Conservation (phyloP, 345 rosid species). For the Murraya koenigii region DNA sequence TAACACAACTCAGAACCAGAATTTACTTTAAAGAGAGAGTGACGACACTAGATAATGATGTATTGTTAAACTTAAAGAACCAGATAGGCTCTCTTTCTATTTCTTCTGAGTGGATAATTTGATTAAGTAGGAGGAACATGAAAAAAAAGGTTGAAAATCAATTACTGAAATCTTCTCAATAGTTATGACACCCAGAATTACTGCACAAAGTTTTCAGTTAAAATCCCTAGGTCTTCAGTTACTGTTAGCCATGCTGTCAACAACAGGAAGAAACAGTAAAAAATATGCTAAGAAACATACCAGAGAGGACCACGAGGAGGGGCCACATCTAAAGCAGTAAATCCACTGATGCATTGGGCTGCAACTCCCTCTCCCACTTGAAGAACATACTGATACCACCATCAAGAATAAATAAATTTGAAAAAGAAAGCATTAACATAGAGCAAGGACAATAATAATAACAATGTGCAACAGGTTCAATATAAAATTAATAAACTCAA, state of each 20-base stretch:
- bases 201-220: background rate
- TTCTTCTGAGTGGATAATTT: background rate
- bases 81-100: background rate
- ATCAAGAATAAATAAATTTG: background rate
- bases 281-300: slow-evolving; percentile 21
- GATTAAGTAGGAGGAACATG: background rate
- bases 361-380: slow-evolving; percentile 56
- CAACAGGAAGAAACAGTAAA: background rate
- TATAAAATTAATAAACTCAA: background rate
- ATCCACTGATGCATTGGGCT: slow-evolving; percentile 62
- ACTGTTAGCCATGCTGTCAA: too few species aligned
- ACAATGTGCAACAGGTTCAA: background rate
- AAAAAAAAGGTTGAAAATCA: background rate
- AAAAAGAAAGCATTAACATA: background rate
- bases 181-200: background rate
- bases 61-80: background rate
- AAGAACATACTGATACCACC: slow-evolving; percentile 45
- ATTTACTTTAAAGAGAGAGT: background rate
- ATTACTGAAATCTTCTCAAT: background rate
- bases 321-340: slow-evolving; percentile 51
- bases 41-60: background rate
- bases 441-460: background rate
- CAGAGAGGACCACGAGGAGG: slow-evolving; percentile 67
- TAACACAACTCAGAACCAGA: background rate
- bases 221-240: too few species aligned